Conservation (phyloP, 139 green algal genomes). For the Gonium pectorale region DNA sequence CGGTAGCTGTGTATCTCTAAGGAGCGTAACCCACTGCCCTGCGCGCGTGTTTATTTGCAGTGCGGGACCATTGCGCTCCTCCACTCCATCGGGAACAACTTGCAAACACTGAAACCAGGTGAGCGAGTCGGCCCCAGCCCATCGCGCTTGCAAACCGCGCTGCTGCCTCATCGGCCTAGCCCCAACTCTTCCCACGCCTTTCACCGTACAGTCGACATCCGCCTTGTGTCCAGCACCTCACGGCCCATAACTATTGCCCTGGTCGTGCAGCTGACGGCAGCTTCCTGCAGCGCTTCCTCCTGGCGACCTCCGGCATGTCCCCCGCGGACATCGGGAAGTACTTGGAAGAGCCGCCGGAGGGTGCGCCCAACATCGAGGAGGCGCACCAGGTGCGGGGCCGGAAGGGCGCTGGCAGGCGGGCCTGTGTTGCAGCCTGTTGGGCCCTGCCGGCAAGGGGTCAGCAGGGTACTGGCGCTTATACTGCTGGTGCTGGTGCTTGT, state of each 20-base stretch:
- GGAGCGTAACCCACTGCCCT: too few species aligned
- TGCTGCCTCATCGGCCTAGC: too few species aligned
- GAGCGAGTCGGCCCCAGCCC: too few species aligned
- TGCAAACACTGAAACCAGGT: slow-evolving; percentile 32
- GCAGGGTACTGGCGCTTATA: too few species aligned
- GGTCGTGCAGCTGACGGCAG: slow-evolving; percentile 64
- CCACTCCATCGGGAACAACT: slow-evolving; percentile 81
- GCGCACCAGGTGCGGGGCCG: slow-evolving; percentile 78
- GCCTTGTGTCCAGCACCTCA: too few species aligned
- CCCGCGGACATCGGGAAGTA: slow-evolving; percentile 72
- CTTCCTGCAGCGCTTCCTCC: slow-evolving; percentile 84
- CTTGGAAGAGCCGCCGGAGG: slow-evolving; percentile 86
- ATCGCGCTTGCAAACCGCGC: too few species aligned
- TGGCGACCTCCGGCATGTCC: slow-evolving; percentile 66
- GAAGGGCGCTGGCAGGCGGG: background rate
- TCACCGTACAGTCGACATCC: too few species aligned
- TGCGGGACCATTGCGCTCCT: slow-evolving; percentile 95
- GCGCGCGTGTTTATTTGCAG: too few species aligned
- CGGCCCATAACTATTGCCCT: background rate
- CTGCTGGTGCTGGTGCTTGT: too few species aligned
- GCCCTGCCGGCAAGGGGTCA: too few species aligned
- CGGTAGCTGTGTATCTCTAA: too few species aligned
- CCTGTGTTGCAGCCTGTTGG: too few species aligned
- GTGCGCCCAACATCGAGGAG: slow-evolving; percentile 81
- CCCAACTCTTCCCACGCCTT: background rate